Conservation (phyloP, 148 eudicot genomes). For the Mesembryanthemum crystallinum region DNA sequence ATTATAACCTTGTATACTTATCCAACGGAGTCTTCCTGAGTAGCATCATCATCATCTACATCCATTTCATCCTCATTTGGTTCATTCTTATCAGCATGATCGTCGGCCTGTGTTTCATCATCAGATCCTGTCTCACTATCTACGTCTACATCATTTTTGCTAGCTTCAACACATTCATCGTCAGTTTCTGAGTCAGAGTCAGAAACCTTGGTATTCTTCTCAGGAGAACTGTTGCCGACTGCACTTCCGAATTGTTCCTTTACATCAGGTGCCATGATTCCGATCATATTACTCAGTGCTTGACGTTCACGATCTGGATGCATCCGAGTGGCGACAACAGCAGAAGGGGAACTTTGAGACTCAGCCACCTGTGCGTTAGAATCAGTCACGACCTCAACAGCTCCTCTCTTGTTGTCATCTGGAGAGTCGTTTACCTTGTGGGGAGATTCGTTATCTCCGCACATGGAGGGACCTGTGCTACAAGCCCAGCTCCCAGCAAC, state of each 20-base stretch:
- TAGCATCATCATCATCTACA: constrained; percentile 70
- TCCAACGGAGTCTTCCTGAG: constrained; percentile 70
- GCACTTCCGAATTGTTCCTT: constrained; percentile 59
- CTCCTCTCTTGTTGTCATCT: constrained; percentile 30
- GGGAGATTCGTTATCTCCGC: constrained; percentile 73
- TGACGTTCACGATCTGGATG: constrained; percentile 45
- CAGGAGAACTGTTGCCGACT: constrained; percentile 29
- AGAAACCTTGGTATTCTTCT: constrained; percentile 30
- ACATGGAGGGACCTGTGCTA: constrained; percentile 73
- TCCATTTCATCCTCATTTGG: constrained; percentile 43
- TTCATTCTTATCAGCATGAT: constrained; percentile 22
- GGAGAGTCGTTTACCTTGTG: constrained; percentile 45
- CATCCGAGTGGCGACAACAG: constrained; percentile 27
- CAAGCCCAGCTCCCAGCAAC: constrained; percentile 88
- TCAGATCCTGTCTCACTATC: constrained; percentile 43
- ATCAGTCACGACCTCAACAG: constrained; percentile 15
- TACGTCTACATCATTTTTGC: constrained; percentile 19
- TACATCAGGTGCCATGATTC: constrained; percentile 75
- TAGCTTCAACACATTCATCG: constrained; percentile 47
- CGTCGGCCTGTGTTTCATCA: constrained; percentile 52
- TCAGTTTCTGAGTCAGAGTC: constrained; percentile 76
- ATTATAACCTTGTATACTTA: constrained; percentile 7
- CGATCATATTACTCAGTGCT: constrained; percentile 73
- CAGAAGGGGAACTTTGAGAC: constrained; percentile 44
- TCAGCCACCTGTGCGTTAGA: constrained; percentile 58